Percentiles rank a stretch among this genome's conserved stretches.
Conservation (phyloP, 2,329 filamentous ascomycete genomes). For the Coniochaeta ligniaria region DNA sequence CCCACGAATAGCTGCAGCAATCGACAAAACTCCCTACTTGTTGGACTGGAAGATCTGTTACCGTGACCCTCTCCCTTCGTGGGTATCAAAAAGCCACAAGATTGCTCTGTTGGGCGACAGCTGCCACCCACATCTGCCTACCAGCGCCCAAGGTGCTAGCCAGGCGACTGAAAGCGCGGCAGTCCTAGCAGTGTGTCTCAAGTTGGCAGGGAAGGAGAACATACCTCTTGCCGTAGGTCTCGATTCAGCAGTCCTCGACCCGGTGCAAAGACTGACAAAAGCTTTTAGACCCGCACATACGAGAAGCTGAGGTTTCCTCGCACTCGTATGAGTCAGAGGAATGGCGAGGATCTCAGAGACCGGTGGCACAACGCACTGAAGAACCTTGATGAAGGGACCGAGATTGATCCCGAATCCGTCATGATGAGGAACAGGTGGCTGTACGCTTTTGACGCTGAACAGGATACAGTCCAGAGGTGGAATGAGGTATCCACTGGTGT, state of each 20-base stretch:
- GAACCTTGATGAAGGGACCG: slow-evolving; percentile 29
- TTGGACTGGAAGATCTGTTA: slow-evolving; percentile 50
- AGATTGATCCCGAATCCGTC: slow-evolving; percentile 35
- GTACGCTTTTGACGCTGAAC: slow-evolving; percentile 38
- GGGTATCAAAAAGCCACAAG: slow-evolving; percentile 41
- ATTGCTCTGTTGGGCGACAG: slow-evolving; percentile 46
- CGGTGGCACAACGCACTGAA: slow-evolving; percentile 36
- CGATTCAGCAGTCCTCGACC: not conserved
- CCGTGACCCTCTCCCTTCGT: slow-evolving; percentile 42
- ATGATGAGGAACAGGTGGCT: slow-evolving; percentile 40
- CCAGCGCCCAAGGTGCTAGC: slow-evolving; percentile 43
- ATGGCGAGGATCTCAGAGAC: slow-evolving; percentile 34
- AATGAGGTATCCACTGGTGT: slow-evolving; percentile 29
- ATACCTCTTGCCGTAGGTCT: slow-evolving; percentile 27
- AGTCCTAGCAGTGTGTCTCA: slow-evolving; percentile 35
- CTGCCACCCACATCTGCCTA: slow-evolving; percentile 47
- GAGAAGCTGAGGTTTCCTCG: slow-evolving; percentile 34
- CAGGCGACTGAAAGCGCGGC: slow-evolving; percentile 46
- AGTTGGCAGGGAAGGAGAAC: slow-evolving; percentile 30
- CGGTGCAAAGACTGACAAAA: not conserved
- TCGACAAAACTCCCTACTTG: slow-evolving; percentile 33
- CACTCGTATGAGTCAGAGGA: slow-evolving; percentile 31
- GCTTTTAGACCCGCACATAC: slow-evolving; percentile 28
- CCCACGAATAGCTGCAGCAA: slow-evolving; percentile 35
- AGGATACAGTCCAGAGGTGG: slow-evolving; percentile 33